Evolutionary conservation across 306 rosid species (phyloP).

Genomic region (Cercis canadensis): DNA sequence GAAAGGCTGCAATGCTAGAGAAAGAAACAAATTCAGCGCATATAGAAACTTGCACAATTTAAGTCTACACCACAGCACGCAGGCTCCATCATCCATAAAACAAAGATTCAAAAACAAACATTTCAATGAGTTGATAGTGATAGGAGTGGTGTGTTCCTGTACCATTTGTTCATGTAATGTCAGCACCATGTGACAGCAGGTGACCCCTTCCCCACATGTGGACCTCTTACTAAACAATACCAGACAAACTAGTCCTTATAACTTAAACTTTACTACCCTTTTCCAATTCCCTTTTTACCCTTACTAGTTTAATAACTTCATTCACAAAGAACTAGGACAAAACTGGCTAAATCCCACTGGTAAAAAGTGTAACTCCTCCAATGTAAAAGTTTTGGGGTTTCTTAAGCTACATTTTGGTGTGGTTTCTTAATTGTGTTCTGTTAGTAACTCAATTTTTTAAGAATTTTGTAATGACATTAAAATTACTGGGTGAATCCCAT

Average conservation of each 20-base stretch:
- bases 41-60: constrained; percentile 16
- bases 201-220: constrained; percentile 42
- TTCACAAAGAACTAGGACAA: background rate
- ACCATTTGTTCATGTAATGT: constrained; percentile 39
- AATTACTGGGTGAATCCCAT: no score
- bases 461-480: no score
- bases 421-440: no score
- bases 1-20: constrained; percentile 37
- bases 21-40: constrained; percentile 32
- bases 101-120: constrained; percentile 11
- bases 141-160: constrained; percentile 44
- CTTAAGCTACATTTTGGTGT: no score
- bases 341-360: no score
- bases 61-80: constrained; percentile 33
- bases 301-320: background rate
- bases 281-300: background rate
- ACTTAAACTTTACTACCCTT: background rate
- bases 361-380: no score
- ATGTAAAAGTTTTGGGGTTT: background rate
- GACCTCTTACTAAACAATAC: constrained; percentile 30
- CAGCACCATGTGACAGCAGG: constrained; percentile 54
- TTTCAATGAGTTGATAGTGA: constrained; percentile 38
- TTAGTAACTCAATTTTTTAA: no score
- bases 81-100: constrained; percentile 34
- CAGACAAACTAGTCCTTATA: constrained; percentile 37